Evolutionary conservation across 306 rosid genomes (phyloP).

Genomic region (Quercus bicolor): DNA sequence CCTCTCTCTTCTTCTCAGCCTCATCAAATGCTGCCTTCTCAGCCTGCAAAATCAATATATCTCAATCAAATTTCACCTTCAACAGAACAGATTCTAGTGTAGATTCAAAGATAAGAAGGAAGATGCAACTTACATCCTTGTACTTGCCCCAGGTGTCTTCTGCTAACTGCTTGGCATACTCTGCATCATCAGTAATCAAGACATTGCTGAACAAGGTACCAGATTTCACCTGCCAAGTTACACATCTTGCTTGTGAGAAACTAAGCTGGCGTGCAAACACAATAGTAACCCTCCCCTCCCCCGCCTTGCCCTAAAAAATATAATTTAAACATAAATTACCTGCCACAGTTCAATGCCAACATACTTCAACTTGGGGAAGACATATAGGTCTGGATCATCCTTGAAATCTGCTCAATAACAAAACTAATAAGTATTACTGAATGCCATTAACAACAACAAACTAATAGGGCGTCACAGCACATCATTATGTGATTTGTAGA

Average conservation of each 20-base stretch:
- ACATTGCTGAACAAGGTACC: conserved; percentile 94
- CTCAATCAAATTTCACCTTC: conserved; percentile 14
- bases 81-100: neutral
- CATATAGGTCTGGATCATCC: conserved; percentile 92
- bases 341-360: conserved; percentile 99
- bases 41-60: conserved; percentile 51
- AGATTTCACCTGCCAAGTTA: conserved; percentile 80
- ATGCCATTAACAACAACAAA: neutral
- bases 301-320: neutral
- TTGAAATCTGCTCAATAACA: conserved; percentile 57
- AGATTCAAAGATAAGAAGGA: neutral
- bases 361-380: conserved; percentile 84
- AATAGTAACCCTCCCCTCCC: too few relatives aligned
- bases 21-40: conserved; percentile 96
- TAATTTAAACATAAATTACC: conserved; percentile 38
- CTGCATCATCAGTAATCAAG: conserved; percentile 79
- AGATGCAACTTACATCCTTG: conserved; percentile 62
- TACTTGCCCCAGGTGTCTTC: conserved; percentile 96
- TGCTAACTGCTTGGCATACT: conserved; percentile 84
- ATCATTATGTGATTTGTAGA: neutral
- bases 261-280: neutral
- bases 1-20: conserved; percentile 81
- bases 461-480: neutral
- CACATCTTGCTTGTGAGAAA: conserved; percentile 22
- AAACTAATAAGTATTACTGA: conserved; percentile 6